Base-by-base conservation (phyloP, 2,329 filamentous ascomycete genomes). In the Exophiala xenobiotica region DNA sequence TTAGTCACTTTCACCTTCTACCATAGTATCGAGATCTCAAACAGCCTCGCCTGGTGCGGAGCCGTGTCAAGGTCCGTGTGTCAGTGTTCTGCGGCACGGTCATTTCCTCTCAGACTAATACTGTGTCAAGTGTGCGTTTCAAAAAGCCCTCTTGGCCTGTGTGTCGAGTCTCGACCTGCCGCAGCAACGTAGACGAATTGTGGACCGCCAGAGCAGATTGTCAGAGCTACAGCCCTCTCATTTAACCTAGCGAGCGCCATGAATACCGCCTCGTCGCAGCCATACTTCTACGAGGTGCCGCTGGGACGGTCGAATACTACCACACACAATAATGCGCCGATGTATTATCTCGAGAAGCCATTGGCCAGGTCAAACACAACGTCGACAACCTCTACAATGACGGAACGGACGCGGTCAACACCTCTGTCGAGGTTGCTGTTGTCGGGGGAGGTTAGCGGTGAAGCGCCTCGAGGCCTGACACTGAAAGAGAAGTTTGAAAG, bases 401-500 rank as follows among this genome's bases (percentile, higher is more conserved):
- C 55, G 41, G 88, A 92, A 73, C 78, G 88, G 65, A 82, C 87
- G 67, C 80, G 88, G 85, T 90, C 87, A 83, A 88, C 88, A 56
- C 87, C 88, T 12, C 78, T 93, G 49, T 89, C 87, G 54, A 82
- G 87, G 59, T 89, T 92, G 85, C 74, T 93, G 67, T 79, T 91
- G 67, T 90, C 88, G 49, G 87, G 88, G 43, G 86, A 90, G 73
- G 87, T 91, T 81, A 88, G 83, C 48, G 83, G 84, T 63, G 85
- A 90, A 66, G 80, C 76, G 64, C 83, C 86, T 60, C 83, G 83
- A 66, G 79, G 84, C 50, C 73, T 92, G 61, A 82, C 81, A 19
- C 70, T 80, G 57, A 79, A 81, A 64, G 86, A 92, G 68, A 86
- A 81, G 67, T 86, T 92, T 65, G 86, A 91, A 68, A 78, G 84